A percentile compares a stretch with the other conserved stretches of the same genome.
phyloP scores from a whole-genome alignment of 495 filamentous ascomycete genomes.

The Lentithecium fluviatile region DNA sequence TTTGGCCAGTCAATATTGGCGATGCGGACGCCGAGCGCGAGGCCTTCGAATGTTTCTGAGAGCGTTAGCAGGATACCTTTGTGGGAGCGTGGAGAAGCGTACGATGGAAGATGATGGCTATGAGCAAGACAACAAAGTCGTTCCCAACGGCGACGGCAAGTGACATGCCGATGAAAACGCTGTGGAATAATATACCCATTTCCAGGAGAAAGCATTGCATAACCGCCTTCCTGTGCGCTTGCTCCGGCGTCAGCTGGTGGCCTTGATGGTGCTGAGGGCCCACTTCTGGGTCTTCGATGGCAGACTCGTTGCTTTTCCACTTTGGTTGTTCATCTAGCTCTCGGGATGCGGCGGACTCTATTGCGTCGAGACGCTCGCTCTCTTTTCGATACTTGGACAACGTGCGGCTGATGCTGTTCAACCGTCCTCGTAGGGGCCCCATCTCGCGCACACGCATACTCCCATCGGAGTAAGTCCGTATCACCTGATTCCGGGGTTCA shows the following conservation, averaged over 20 bases:
- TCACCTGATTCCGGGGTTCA: no score
- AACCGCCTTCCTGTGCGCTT: conserved; percentile 57
- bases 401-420: no score
- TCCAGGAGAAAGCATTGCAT: conserved; percentile 79
- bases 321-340: no score
- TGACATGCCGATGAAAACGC: conserved; percentile 87
- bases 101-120: conserved; percentile 78
- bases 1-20: conserved; percentile 62
- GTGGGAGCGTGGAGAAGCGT: not conserved
- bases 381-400: no score
- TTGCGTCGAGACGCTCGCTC: no score
- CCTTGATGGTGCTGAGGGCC: not conserved
- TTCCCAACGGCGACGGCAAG: conserved; percentile 78
- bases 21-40: conserved; percentile 72
- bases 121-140: conserved; percentile 73
- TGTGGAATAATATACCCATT: conserved; percentile 83
- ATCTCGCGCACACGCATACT: no score
- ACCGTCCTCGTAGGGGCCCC: no score
- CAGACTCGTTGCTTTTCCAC: no score
- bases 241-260: conserved; percentile 21
- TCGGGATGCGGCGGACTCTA: no score
- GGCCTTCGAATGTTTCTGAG: conserved; percentile 63
- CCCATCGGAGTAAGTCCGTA: no score
- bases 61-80: not conserved
- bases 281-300: no score